These are phyloP conservation scores for Penicillium sp. DNA, from an alignment of 2,329 filamentous ascomycete species.

Conservation along the genomic window DNA sequence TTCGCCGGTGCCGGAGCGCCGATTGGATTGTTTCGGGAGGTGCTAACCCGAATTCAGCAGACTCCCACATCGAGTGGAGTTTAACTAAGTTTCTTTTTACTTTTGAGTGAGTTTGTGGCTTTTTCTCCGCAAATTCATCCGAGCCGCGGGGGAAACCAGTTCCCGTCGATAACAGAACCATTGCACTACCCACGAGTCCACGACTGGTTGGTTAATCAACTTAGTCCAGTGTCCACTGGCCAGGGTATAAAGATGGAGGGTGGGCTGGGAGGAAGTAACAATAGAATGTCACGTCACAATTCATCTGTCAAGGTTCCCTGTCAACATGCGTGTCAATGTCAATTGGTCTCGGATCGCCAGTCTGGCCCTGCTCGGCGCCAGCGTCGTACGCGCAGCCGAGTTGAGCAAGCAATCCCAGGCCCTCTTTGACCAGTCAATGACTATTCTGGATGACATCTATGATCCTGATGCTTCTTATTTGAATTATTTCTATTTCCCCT, in stretches of 20 bases:
- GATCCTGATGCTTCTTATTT: background rate
- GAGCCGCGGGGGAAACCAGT: slow-evolving; percentile 1
- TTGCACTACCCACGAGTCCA: background rate
- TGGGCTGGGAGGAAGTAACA: background rate
- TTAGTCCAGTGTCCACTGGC: too few relatives aligned
- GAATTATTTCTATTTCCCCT: slow-evolving; percentile 1
- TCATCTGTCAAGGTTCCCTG: background rate
- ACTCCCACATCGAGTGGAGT: background rate
- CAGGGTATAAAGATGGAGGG: background rate
- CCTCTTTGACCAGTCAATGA: slow-evolving; percentile 3
- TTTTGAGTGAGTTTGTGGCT: background rate
- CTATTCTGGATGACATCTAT: background rate
- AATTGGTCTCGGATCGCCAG: slow-evolving; percentile 1
- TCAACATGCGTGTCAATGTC: background rate
- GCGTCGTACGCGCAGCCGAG: background rate
- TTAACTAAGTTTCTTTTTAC: background rate
- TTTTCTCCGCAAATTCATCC: background rate
- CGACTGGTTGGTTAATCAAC: too few relatives aligned
- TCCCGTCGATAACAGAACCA: background rate
- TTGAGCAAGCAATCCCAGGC: background rate
- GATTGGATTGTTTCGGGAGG: background rate
- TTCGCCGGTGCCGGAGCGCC: slow-evolving; percentile 2
- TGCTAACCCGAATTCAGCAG: too few relatives aligned
- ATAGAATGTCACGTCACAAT: background rate
- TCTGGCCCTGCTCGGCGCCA: background rate